Conservation (phyloP, 106 monocot genomes). For the Chionographis japonica region DNA sequence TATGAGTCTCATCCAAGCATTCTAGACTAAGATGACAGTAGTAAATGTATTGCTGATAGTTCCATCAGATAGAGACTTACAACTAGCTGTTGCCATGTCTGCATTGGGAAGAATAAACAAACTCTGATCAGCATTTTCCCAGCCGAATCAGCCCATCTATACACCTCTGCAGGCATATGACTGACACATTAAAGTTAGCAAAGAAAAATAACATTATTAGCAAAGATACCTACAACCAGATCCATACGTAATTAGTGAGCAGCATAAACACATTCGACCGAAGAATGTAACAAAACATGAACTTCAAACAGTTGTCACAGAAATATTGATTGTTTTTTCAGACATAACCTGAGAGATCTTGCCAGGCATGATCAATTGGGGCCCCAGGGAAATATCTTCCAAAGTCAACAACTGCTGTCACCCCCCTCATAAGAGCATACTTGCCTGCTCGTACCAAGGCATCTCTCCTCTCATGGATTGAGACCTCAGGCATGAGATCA, state of each 20-base stretch:
- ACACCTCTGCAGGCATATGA: slow-evolving; percentile 56
- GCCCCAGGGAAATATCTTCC: slow-evolving; percentile 86
- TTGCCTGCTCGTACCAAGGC: slow-evolving; percentile 70
- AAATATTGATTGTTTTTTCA: not conserved
- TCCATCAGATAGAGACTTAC: slow-evolving; percentile 33
- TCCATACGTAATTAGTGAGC: no score
- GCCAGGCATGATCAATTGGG: slow-evolving; percentile 59
- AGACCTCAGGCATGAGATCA: slow-evolving; percentile 53
- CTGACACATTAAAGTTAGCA: no score
- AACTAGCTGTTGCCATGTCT: slow-evolving; percentile 65
- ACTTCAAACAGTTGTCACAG: not conserved
- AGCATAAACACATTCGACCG: no score
- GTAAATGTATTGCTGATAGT: no score
- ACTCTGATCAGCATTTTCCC: slow-evolving; percentile 87
- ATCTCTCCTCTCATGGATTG: slow-evolving; percentile 64
- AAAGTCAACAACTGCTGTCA: slow-evolving; percentile 79
- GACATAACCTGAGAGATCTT: slow-evolving; percentile 74
- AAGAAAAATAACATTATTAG: no score
- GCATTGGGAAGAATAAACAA: slow-evolving; percentile 86
- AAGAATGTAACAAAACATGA: not conserved
- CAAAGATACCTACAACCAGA: no score
- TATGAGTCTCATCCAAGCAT: no score
- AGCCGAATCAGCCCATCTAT: slow-evolving; percentile 75
- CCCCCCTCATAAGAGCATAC: slow-evolving; percentile 73
- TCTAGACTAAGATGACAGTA: no score